These are phyloP conservation scores for Fagopyrum esculentum DNA, from an alignment of 148 eudicot species.

Conservation along the genomic window DNA sequence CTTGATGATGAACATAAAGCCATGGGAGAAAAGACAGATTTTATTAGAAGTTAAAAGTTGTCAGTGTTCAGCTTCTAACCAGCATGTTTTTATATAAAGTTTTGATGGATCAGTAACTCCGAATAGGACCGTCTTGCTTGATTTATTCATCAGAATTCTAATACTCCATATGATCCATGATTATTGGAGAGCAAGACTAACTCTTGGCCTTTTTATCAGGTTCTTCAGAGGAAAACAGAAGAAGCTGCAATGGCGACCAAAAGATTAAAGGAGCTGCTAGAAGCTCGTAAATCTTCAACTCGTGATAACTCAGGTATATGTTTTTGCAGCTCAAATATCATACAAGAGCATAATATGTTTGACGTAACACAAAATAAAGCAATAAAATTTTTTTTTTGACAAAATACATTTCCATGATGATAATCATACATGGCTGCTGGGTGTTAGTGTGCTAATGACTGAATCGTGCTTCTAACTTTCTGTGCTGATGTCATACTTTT, in stretches of 20 bases:
- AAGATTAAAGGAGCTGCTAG: constrained; percentile 92
- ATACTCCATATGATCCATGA: background rate
- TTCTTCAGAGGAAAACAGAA: constrained; percentile 98
- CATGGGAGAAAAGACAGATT: background rate
- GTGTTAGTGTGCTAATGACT: background rate
- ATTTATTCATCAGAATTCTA: background rate
- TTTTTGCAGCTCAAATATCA: background rate
- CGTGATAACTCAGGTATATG: constrained; percentile 77
- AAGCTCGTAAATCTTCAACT: constrained; percentile 78
- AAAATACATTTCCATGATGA: background rate
- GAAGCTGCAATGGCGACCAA: constrained; percentile 99
- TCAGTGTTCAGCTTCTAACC: background rate
- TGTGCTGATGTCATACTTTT: constrained; percentile 21
- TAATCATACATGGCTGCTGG: background rate
- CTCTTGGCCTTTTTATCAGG: constrained; percentile 37
- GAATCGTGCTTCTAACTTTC: background rate
- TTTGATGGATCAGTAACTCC: background rate
- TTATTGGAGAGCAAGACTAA: background rate
- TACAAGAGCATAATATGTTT: background rate
- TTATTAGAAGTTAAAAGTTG: background rate
- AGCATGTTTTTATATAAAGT: background rate
- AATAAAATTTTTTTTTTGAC: background rate
- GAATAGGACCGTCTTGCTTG: no score
- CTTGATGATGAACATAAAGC: background rate
- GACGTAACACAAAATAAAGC: background rate